A percentile compares a stretch with the other conserved stretches of the same genome.
phyloP scores from a whole-genome alignment of 495 filamentous ascomycete genomes.

The Penicillium taxi region DNA sequence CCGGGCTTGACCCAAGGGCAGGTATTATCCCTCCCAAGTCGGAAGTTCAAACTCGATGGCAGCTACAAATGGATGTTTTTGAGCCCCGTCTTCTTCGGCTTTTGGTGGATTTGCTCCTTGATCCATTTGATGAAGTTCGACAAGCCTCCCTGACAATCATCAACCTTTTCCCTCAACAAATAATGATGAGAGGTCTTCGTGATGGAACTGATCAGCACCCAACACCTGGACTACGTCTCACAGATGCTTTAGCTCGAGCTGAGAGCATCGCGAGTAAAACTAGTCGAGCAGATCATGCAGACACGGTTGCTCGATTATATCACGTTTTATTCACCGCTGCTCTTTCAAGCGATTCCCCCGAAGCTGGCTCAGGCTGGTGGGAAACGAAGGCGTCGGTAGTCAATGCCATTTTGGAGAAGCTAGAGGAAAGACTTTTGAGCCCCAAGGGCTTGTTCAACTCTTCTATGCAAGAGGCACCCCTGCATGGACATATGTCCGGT shows the following conservation, averaged over 20 bases:
- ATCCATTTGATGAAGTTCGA: constrained; percentile 91
- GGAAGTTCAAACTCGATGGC: constrained; percentile 34
- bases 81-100: constrained; percentile 39
- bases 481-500: constrained; percentile 63
- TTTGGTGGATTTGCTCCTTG: constrained; percentile 68
- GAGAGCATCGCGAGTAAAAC: constrained; percentile 54
- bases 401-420: constrained; percentile 33
- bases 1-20: constrained; percentile 37
- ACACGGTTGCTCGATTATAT: constrained; percentile 64
- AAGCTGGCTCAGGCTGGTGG: constrained; percentile 24
- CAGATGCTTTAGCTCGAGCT: constrained; percentile 28
- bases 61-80: constrained; percentile 48
- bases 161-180: constrained; percentile 30
- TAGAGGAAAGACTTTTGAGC: constrained; percentile 51
- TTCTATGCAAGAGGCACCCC: constrained; percentile 54
- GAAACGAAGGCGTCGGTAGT: constrained; percentile 36
- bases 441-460: constrained; percentile 50
- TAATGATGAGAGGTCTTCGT: constrained; percentile 17
- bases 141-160: constrained; percentile 53
- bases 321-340: constrained; percentile 44
- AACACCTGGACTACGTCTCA: constrained; percentile 12
- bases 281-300: constrained; percentile 77
- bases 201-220: constrained; percentile 1
- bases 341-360: constrained; percentile 5
- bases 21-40: constrained; percentile 23